Conservation (phyloP, 495 filamentous ascomycete genomes). For the Talaromyces borbonicus region DNA sequence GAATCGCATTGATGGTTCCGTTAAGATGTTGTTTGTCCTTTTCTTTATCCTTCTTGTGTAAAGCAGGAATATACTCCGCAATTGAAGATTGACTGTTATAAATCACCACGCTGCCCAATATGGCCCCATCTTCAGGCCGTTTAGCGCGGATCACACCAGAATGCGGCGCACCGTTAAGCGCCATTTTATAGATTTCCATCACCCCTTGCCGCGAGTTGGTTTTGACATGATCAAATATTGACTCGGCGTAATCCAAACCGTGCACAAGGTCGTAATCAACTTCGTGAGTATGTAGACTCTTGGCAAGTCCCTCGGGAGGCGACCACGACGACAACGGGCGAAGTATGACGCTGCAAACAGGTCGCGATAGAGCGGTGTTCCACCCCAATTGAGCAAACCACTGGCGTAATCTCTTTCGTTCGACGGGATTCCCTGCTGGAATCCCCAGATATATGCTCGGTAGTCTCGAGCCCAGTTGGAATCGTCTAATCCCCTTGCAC, state of each 20-base stretch:
- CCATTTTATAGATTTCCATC: constrained; percentile 71
- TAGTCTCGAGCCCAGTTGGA: constrained; percentile 70
- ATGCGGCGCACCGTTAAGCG: constrained; percentile 57
- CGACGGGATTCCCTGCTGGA: constrained; percentile 49
- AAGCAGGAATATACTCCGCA: constrained; percentile 58
- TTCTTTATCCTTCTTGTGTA: constrained; percentile 33
- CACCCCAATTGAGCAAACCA: constrained; percentile 63
- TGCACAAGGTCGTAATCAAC: constrained; percentile 60
- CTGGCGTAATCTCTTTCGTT: constrained; percentile 49
- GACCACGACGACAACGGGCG: constrained; percentile 61
- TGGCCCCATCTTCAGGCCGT: constrained; percentile 50
- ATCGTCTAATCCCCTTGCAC: constrained; percentile 56
- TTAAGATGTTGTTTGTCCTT: background rate
- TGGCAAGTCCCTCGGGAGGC: constrained; percentile 62
- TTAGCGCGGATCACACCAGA: constrained; percentile 81
- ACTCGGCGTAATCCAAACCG: constrained; percentile 64
- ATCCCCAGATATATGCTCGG: constrained; percentile 75
- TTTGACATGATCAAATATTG: constrained; percentile 64
- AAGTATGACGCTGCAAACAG: constrained; percentile 56
- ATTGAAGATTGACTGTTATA: constrained; percentile 59
- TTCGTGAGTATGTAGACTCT: constrained; percentile 57
- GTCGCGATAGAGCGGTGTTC: constrained; percentile 52
- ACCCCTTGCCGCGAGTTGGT: constrained; percentile 70
- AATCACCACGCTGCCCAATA: constrained; percentile 77
- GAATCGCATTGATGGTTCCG: background rate